Conservation (phyloP, 495 filamentous ascomycete genomes). For the Choiromyces venosus region DNA sequence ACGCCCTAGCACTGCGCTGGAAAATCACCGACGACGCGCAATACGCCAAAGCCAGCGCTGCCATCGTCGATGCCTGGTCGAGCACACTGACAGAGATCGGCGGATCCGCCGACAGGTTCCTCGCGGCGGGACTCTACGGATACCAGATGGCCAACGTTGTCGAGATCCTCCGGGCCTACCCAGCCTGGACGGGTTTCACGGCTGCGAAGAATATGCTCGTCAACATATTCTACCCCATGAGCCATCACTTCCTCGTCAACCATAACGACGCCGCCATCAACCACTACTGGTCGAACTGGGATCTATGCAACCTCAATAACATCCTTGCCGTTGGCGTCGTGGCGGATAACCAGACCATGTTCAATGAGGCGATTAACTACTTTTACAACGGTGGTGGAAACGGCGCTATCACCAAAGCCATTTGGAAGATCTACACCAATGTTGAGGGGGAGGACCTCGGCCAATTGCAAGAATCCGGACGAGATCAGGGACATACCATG, state of each 20-base stretch:
- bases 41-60: conserved; percentile 43
- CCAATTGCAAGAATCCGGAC: conserved; percentile 48
- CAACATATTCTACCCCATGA: conserved; percentile 44
- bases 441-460: conserved; percentile 28
- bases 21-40: conserved; percentile 42
- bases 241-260: conserved; percentile 40
- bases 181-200: conserved; percentile 41
- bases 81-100: conserved; percentile 42
- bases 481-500: conserved; percentile 48
- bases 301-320: conserved; percentile 47
- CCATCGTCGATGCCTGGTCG: conserved; percentile 46
- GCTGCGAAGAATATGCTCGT: conserved; percentile 41
- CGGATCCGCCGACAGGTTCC: conserved; percentile 45
- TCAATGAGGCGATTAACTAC: conserved; percentile 43
- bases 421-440: conserved; percentile 40
- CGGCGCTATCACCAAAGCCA: conserved; percentile 42
- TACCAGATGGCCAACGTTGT: conserved; percentile 49
- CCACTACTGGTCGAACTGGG: conserved; percentile 50
- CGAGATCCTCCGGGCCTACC: conserved; percentile 46
- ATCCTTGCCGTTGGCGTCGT: conserved; percentile 46
- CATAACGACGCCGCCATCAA: conserved; percentile 43
- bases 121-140: conserved; percentile 48
- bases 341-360: conserved; percentile 46
- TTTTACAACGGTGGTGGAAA: conserved; percentile 45
- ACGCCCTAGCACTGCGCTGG: conserved; percentile 46